Evolutionary conservation across 2,329 filamentous ascomycete species (phyloP), one percentile per base, ranked within the genome.

Genomic region (Whalleya microplaca): DNA sequence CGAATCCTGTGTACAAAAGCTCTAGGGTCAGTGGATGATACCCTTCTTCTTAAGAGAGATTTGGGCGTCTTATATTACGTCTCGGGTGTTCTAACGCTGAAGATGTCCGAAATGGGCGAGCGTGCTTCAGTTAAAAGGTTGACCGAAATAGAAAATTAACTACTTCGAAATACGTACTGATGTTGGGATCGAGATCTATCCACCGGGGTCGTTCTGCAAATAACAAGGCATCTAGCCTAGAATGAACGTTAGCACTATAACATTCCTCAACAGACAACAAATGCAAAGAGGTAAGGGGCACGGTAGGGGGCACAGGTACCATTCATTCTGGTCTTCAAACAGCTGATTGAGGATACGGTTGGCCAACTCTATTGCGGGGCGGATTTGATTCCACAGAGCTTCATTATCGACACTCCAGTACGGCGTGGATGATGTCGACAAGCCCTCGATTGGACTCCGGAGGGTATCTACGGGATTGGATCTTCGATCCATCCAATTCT

Each of bases 341-440:
- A 57, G 19, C 20, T 41, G 44, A 10, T 19, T 29, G 18, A 57
- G 40, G 27, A 57, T 23, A 18, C 53, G 53, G 12, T 9, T 21
- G 20, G 20, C 20, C 2, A 57, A 2, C 45, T 60, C 53, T 21
- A 60, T 19, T 1, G 32, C 41, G 6, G 42, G 2, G 19, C 44
- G 10, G 10, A 54, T n/a, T 21, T 10, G 14, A 2, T 43, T 9
- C 54, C 50, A 51, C 16, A 60, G 29, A 5, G 45, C 23, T 9
- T 46, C 43, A 21, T 57, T 60, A 32, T 60, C 53, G 23, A 60
- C 54, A 32, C 37, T 51, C 44, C 51, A 60, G 41, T 29, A 50
- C 6, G 46, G 16, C 21, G 2, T 21, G 18, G 10, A 5, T 21
- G 21, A 56, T 4, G 10, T 23, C 49, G 10, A 53, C 53, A 18